Evolutionary conservation across 2,329 filamentous ascomycete species (phyloP).

Genomic region (Pseudonectria buxi): DNA sequence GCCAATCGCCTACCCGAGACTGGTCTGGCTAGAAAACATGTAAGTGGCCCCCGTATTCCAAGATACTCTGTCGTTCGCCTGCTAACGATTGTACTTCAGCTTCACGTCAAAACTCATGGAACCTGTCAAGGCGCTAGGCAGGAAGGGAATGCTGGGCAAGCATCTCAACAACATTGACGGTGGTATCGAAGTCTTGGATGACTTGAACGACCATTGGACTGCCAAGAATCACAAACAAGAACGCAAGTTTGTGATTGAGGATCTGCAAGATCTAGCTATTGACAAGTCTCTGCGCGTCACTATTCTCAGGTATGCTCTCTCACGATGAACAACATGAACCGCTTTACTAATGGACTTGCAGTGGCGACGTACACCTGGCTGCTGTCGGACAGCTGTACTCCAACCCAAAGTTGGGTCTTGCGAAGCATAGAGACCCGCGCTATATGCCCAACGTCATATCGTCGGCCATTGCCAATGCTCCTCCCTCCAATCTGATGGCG

Average conservation of each 20-base stretch:
- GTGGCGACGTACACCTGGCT: constrained; percentile 89
- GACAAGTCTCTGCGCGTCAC: constrained; percentile 90
- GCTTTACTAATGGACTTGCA: constrained; percentile 20
- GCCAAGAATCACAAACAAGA: constrained; percentile 91
- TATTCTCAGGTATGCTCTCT: constrained; percentile 59
- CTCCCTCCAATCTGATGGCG: constrained; percentile 78
- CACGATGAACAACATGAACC: background rate
- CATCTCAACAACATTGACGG: constrained; percentile 87
- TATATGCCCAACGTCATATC: constrained; percentile 97
- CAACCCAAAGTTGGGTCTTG: constrained; percentile 68
- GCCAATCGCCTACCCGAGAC: constrained; percentile 71
- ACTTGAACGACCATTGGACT: constrained; percentile 95
- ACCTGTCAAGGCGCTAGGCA: constrained; percentile 81
- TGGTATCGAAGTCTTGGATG: constrained; percentile 84
- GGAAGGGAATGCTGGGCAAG: constrained; percentile 70
- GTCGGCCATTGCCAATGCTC: constrained; percentile 88
- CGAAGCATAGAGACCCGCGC: constrained; percentile 86
- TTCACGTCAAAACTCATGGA: constrained; percentile 81
- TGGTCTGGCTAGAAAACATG: constrained; percentile 66
- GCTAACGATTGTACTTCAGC: constrained; percentile 37
- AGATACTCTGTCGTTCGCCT: background rate
- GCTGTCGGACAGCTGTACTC: constrained; percentile 94
- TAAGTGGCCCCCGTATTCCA: constrained; percentile 34
- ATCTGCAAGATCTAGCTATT: constrained; percentile 86
- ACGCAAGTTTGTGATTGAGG: constrained; percentile 77